Evolutionary conservation across 1,284 basidiomycete species (phyloP).

Genomic region (Rugosomyces carneus): DNA sequence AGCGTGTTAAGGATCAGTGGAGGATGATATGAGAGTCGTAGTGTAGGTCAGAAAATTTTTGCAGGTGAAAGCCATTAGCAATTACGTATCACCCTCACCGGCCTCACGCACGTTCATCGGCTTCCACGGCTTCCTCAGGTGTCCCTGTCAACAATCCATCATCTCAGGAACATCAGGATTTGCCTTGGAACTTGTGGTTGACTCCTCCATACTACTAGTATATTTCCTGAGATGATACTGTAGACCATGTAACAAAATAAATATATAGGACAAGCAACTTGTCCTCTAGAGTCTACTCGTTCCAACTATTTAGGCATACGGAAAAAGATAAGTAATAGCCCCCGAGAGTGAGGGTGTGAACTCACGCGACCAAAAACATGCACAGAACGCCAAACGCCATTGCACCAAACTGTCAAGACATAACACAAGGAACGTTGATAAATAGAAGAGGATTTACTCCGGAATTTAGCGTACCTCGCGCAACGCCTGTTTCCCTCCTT

Average conservation of each 20-base stretch:
- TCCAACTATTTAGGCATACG: constrained; percentile 53
- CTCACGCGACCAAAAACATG: constrained; percentile 86
- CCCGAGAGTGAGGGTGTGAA: constrained; percentile 20
- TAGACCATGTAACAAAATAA: neutral
- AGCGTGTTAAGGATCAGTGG: neutral
- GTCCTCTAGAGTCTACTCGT: constrained; percentile 50
- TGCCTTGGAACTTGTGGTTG: neutral
- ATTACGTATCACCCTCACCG: constrained; percentile 16
- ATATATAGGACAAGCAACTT: neutral
- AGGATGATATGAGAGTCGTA: neutral
- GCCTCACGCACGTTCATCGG: constrained; percentile 25
- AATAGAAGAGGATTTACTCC: constrained; percentile 10
- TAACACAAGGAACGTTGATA: constrained; percentile 13
- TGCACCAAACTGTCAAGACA: constrained; percentile 62
- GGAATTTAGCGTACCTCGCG: constrained; percentile 55
- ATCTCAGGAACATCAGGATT: constrained; percentile 1
- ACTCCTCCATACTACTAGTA: neutral
- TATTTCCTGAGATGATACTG: too few relatives aligned
- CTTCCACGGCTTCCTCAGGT: constrained; percentile 13
- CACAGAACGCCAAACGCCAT: constrained; percentile 85
- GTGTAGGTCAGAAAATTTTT: neutral
- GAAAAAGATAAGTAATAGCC: constrained; percentile 10
- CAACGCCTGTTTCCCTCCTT: constrained; percentile 77
- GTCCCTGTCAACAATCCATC: constrained; percentile 10
- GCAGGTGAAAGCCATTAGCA: neutral